Base-by-base conservation (phyloP, 2,329 filamentous ascomycete genomes). In the Calonectria crousiana region DNA sequence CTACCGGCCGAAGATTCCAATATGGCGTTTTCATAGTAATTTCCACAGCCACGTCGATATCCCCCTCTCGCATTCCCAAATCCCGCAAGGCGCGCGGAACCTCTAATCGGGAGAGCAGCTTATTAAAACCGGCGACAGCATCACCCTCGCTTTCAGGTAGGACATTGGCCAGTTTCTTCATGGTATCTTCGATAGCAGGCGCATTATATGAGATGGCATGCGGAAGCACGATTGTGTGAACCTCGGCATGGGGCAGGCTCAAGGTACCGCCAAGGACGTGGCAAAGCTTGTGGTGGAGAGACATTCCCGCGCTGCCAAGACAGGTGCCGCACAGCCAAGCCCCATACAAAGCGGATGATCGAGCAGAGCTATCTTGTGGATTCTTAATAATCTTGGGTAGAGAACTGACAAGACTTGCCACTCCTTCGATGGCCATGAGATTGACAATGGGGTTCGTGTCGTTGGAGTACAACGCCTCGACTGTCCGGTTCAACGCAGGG, bases 211-310 rank as follows among this genome's bases (percentile, higher is more conserved):
- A 89, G 3, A 93, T 83, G 0, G 90, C 90, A 78, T 93, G 92
- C 0, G 92, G 91, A 10, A 93, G 84, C 1, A 93, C 87, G 38
- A 91, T 89, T 0, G 91, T 91, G 78, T 93, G 92, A 0, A 91
- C 93, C 81, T 93, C 91, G 1, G 92, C 90, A 74, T 94, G 92
- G 0, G 92, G 91, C 9, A 94, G 86, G 74, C 90, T 88, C 82
- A 93, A 92, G 77, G 87, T 89, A 10, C 92, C 92, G 30, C 92
- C 92, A 1, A 93, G 85, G 0, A 90, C 90, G 79, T 93, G 92
- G 83, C 91, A 93, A 2, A 94, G 87, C 81, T 93, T 94, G 83
- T 93, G 92, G 79, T 93, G 92, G 18, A 93, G 87, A 3, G 90
- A 88, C 90, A 93, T 93, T 68, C 88, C 88, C 3, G 91, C 89